Conservation (phyloP, 352 stramenopile genomes). For the Halophytophthora batemanensis region DNA sequence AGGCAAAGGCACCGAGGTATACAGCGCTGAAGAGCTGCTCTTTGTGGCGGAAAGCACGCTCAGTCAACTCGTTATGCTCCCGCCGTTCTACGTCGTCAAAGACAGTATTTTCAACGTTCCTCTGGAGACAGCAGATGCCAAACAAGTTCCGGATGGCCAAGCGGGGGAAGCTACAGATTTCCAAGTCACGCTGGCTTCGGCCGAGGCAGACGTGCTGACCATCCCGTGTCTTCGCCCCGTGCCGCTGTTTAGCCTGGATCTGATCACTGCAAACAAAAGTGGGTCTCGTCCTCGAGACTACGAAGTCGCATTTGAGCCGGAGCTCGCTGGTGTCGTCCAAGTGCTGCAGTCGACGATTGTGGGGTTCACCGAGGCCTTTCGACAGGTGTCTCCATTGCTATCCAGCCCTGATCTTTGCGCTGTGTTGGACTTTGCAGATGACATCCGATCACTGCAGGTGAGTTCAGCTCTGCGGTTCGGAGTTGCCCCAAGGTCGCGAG, state of each 20-base stretch:
- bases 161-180: neutral
- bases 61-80: slow-evolving; percentile 20
- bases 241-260: slow-evolving; percentile 15
- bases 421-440: slow-evolving; percentile 44
- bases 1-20: slow-evolving; percentile 10
- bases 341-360: slow-evolving; percentile 29
- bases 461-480: slow-evolving; percentile 1
- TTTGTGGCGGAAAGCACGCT: slow-evolving; percentile 18
- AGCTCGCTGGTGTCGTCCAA: slow-evolving; percentile 23
- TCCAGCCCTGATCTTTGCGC: slow-evolving; percentile 36
- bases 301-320: slow-evolving; percentile 35
- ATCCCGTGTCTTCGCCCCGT: slow-evolving; percentile 18
- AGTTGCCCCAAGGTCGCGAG: neutral
- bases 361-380: slow-evolving; percentile 40
- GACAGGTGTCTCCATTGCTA: slow-evolving; percentile 31
- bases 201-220: slow-evolving; percentile 16
- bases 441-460: slow-evolving; percentile 38
- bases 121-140: neutral
- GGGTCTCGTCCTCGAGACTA: slow-evolving; percentile 12
- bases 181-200: neutral
- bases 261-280: slow-evolving; percentile 11
- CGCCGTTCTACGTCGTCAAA: slow-evolving; percentile 6
- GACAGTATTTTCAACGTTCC: slow-evolving; percentile 5
- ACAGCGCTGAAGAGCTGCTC: slow-evolving; percentile 27
- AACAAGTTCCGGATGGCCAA: neutral